A percentile compares a stretch with the other conserved stretches of the same genome.
Evolutionary conservation across 768 basidiomycete species (phyloP).

Genomic region (Tubosaeta sp.): DNA sequence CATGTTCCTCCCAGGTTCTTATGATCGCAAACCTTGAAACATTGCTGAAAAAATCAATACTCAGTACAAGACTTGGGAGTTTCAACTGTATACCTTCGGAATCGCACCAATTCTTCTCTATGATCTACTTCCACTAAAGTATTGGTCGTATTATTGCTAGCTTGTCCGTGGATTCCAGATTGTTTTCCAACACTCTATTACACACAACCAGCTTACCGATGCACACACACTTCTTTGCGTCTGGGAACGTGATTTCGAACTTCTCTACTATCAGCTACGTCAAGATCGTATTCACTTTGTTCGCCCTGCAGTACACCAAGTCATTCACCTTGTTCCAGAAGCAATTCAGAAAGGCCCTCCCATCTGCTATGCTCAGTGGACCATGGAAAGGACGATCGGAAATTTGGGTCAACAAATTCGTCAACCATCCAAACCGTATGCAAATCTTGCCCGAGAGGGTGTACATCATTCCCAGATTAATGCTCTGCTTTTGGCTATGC

Average conservation of each 20-base stretch:
- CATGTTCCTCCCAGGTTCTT: constrained; percentile 13
- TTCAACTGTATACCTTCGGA: constrained; percentile 16
- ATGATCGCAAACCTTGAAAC: constrained; percentile 21
- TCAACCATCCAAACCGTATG: constrained; percentile 1
- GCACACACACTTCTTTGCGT: constrained; percentile 13
- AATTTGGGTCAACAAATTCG: constrained; percentile 25
- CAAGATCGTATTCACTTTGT: constrained; percentile 29
- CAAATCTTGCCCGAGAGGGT: not conserved
- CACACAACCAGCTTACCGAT: constrained; percentile 6
- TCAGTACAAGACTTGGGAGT: constrained; percentile 29
- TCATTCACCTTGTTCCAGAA: constrained; percentile 20
- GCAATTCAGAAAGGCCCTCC: not conserved
- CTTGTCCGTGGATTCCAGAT: constrained; percentile 21
- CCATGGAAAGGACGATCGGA: constrained; percentile 27
- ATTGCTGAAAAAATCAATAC: constrained; percentile 25
- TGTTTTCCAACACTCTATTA: constrained; percentile 16
- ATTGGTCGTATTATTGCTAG: constrained; percentile 20
- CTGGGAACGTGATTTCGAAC: constrained; percentile 30
- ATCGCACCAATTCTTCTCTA: constrained; percentile 18
- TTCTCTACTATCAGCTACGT: constrained; percentile 22
- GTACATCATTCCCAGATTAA: not conserved
- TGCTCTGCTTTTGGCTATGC: not conserved
- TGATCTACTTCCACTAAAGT: constrained; percentile 7
- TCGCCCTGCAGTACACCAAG: constrained; percentile 25
- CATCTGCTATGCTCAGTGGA: constrained; percentile 26